These are phyloP conservation scores for Leishmania guyanensis DNA, from an alignment of 208 protist species.

Conservation along the genomic window DNA sequence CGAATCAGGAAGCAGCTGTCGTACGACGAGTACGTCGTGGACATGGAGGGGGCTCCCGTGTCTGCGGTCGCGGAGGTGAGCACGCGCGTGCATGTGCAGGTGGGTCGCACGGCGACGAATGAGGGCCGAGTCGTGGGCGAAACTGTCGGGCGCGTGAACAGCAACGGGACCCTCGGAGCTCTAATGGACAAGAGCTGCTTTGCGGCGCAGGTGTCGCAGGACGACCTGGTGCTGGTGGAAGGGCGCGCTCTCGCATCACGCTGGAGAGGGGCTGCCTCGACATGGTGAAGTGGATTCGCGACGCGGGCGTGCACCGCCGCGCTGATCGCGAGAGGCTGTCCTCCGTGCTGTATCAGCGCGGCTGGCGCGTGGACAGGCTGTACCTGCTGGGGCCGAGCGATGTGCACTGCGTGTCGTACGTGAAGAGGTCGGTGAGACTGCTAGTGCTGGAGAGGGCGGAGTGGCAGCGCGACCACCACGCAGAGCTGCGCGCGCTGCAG, in stretches of 20 bases:
- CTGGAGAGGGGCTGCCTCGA: constrained; percentile 31
- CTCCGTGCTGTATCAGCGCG: too few relatives aligned
- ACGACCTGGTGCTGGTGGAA: constrained; percentile 67
- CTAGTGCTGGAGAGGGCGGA: constrained; percentile 66
- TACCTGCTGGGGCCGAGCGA: constrained; percentile 14
- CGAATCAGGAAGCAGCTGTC: constrained; percentile 51
- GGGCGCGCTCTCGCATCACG: constrained; percentile 65
- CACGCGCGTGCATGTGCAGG: constrained; percentile 67
- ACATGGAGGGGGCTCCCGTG: constrained; percentile 65
- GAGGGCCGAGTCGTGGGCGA: constrained; percentile 59
- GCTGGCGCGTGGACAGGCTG: too few relatives aligned
- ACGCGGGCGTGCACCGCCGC: constrained; percentile 28
- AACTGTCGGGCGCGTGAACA: constrained; percentile 78
- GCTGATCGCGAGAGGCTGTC: too few relatives aligned
- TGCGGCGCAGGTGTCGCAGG: constrained; percentile 58
- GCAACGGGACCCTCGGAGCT: constrained; percentile 84
- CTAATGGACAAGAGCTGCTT: constrained; percentile 86
- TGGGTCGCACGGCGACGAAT: constrained; percentile 34
- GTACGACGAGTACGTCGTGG: constrained; percentile 67
- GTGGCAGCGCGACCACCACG: constrained; percentile 62
- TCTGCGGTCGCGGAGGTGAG: constrained; percentile 82
- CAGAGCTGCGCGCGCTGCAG: constrained; percentile 53
- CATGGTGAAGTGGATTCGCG: constrained; percentile 59
- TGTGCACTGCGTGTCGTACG: constrained; percentile 52
- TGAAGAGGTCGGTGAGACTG: constrained; percentile 46